Conservation (phyloP, 75 land plant species). For the Azolla pinnata region DNA sequence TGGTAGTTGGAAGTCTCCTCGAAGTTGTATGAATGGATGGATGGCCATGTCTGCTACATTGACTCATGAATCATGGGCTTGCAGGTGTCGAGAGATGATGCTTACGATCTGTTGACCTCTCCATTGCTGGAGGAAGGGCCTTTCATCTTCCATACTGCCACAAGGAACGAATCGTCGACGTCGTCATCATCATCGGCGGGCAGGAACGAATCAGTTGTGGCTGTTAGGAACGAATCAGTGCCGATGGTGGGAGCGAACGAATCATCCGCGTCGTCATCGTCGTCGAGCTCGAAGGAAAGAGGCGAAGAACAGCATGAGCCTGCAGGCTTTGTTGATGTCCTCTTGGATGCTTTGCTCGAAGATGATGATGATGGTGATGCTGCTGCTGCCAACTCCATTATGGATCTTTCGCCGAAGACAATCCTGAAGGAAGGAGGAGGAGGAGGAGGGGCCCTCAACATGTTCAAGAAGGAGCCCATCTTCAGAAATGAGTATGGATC, state of each 20-base stretch:
- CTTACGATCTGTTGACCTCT: slow-evolving; percentile 18
- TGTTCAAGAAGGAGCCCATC: slow-evolving; percentile 37
- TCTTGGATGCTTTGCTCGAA: too few species aligned
- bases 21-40: neutral
- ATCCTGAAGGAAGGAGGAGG: slow-evolving; percentile 14
- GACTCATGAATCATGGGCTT: neutral
- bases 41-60: neutral
- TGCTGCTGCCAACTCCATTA: neutral
- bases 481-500: slow-evolving; percentile 57
- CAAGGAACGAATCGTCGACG: slow-evolving; percentile 1
- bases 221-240: too few species aligned
- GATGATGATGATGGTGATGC: neutral
- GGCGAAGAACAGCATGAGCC: too few species aligned
- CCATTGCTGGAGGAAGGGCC: slow-evolving; percentile 50
- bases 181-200: too few species aligned
- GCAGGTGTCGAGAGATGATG: slow-evolving; percentile 35
- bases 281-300: too few species aligned
- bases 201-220: too few species aligned
- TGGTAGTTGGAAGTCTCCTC: neutral
- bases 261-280: too few species aligned
- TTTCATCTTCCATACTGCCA: slow-evolving; percentile 30
- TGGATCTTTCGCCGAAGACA: neutral
- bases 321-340: too few species aligned
- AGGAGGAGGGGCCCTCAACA: slow-evolving; percentile 32
- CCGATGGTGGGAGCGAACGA: too few species aligned